phyloP scores from a whole-genome alignment of 2,329 filamentous ascomycete species.

The Aspergillus pseudoglaucus region DNA sequence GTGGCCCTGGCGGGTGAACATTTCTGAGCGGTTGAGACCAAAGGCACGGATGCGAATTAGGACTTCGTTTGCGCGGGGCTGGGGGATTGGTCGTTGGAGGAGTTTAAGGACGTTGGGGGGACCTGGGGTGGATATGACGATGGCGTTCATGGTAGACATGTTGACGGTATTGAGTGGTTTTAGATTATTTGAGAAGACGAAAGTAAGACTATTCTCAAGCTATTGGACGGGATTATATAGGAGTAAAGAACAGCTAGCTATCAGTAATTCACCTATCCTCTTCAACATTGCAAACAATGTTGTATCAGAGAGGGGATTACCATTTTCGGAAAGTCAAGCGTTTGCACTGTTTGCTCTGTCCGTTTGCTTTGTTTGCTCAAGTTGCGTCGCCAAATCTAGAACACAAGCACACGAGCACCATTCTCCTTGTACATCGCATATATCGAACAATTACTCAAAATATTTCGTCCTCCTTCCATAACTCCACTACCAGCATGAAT shows the following conservation, averaged over 20 bases:
- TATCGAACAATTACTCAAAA: background rate
- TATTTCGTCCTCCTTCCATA: background rate
- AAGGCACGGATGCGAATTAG: constrained; percentile 40
- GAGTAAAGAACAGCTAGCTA: background rate
- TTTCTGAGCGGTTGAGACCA: constrained; percentile 44
- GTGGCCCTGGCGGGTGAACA: constrained; percentile 43
- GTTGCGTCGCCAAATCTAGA: background rate
- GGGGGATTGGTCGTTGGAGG: constrained; percentile 34
- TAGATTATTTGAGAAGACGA: background rate
- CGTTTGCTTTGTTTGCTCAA: background rate
- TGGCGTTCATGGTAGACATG: constrained; percentile 38
- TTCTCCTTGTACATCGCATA: background rate
- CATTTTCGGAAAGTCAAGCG: background rate
- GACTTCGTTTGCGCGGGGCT: constrained; percentile 30
- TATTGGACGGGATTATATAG: background rate
- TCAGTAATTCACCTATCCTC: too few relatives aligned
- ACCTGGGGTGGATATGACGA: constrained; percentile 36
- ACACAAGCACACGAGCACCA: background rate
- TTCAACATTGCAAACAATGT: too few relatives aligned
- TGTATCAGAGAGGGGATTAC: background rate
- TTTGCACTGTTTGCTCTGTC: constrained; percentile 2
- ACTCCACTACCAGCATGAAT: background rate
- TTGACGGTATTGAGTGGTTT: background rate
- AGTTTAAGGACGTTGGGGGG: constrained; percentile 36
- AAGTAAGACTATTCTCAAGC: background rate